A percentile compares a stretch with the other conserved stretches of the same genome.
phyloP scores from a whole-genome alignment of 768 basidiomycete species.

The Boletus barrowsii region DNA sequence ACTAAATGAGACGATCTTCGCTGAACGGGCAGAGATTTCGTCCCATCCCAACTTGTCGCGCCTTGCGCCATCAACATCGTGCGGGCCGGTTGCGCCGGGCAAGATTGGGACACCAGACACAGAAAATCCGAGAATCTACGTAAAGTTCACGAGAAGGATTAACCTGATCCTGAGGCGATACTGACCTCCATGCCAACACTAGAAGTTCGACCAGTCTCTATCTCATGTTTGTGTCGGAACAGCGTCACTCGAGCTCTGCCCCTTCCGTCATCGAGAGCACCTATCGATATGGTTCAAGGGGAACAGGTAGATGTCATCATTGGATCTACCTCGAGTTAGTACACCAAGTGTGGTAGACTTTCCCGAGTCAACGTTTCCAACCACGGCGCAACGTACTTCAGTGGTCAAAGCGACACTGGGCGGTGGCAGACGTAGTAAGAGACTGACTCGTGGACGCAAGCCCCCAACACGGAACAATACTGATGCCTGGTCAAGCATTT shows the following conservation, averaged over 20 bases:
- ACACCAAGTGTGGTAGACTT: slow-evolving; percentile 96
- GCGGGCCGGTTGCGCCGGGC: slow-evolving; percentile 55
- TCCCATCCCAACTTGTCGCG: slow-evolving; percentile 95
- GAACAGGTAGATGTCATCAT: slow-evolving; percentile 17
- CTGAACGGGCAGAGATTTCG: slow-evolving; percentile 82
- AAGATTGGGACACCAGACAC: slow-evolving; percentile 75
- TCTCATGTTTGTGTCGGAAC: slow-evolving; percentile 96
- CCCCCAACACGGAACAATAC: slow-evolving; percentile 47
- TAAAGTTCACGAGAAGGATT: background rate
- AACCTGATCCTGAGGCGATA: background rate
- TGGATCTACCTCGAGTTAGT: slow-evolving; percentile 73
- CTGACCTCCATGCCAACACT: slow-evolving; percentile 95
- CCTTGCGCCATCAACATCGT: slow-evolving; percentile 62
- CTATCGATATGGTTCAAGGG: slow-evolving; percentile 33
- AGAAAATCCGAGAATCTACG: slow-evolving; percentile 84
- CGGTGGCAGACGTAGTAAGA: slow-evolving; percentile 74
- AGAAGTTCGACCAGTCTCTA: slow-evolving; percentile 93
- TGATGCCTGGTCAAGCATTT: slow-evolving; percentile 43
- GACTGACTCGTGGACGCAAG: slow-evolving; percentile 51
- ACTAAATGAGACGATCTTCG: slow-evolving; percentile 94
- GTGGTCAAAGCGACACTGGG: slow-evolving; percentile 73
- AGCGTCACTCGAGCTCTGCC: slow-evolving; percentile 82
- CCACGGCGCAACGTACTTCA: slow-evolving; percentile 93
- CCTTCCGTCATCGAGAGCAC: slow-evolving; percentile 76
- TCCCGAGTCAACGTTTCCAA: slow-evolving; percentile 93